Percentiles rank a stretch among this genome's conserved stretches.
phyloP scores from a whole-genome alignment of 148 eudicot genomes.

The Arctostaphylos glauca region DNA sequence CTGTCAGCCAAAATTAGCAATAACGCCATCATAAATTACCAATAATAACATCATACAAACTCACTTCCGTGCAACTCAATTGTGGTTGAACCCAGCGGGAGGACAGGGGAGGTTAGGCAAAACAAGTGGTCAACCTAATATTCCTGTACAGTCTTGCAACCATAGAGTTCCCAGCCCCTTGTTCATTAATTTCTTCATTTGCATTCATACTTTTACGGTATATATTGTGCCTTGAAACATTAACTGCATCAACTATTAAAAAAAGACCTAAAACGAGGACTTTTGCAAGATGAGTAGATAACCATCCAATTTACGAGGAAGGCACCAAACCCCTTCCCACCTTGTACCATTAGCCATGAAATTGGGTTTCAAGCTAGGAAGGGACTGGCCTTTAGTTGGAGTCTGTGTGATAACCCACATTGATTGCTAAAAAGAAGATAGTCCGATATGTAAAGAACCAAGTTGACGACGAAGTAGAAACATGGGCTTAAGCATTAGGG shows the following conservation, averaged over 20 bases:
- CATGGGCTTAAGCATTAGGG: neutral
- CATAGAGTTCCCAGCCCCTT: neutral
- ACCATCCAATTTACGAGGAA: neutral
- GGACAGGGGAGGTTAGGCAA: too few relatives aligned
- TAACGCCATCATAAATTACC: neutral
- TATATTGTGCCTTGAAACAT: neutral
- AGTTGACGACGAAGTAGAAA: neutral
- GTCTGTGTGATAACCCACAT: neutral
- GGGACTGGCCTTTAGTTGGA: neutral
- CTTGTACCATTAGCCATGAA: slow-evolving; percentile 2
- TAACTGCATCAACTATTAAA: neutral
- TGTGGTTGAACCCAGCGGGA: neutral
- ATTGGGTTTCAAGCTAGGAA: neutral
- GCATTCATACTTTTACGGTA: neutral
- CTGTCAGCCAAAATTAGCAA: neutral
- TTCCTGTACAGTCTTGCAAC: neutral
- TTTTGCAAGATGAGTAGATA: neutral
- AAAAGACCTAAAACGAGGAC: neutral
- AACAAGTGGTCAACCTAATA: neutral
- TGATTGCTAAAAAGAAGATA: neutral
- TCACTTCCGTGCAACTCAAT: neutral
- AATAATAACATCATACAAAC: neutral
- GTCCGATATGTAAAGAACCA: neutral
- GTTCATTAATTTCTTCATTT: neutral
- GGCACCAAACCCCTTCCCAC: neutral